Conservation (phyloP, 2,329 filamentous ascomycete genomes). For the Penicillium concentricum region DNA sequence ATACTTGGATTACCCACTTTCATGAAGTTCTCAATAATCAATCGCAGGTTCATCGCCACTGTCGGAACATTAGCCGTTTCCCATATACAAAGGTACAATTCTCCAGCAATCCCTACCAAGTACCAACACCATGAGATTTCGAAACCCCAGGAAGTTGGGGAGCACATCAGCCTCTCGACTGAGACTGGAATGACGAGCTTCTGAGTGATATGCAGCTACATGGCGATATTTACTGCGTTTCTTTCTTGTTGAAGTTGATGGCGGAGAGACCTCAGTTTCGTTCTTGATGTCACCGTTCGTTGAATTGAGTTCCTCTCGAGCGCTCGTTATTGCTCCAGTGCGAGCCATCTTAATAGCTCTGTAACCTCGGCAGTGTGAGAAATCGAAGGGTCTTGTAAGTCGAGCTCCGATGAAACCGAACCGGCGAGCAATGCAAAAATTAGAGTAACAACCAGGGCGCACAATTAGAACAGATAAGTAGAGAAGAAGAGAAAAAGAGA, state of each 20-base stretch:
- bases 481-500: not conserved
- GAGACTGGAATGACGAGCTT: constrained; percentile 71
- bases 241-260: not conserved
- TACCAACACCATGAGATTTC: constrained; percentile 94
- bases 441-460: not conserved
- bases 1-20: constrained; percentile 58
- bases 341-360: constrained; percentile 12
- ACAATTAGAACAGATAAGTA: not conserved
- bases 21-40: constrained; percentile 96
- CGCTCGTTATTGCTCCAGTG: constrained; percentile 16
- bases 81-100: not conserved
- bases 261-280: not conserved
- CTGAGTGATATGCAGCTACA: constrained; percentile 79
- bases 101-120: constrained; percentile 57
- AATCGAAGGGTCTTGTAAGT: not conserved
- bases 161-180: constrained; percentile 74
- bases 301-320: constrained; percentile 8
- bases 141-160: constrained; percentile 88
- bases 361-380: constrained; percentile 1
- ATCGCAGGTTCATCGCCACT: constrained; percentile 89
- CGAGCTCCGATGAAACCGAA: constrained; percentile 1
- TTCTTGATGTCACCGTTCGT: constrained; percentile 10
- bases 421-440: not conserved
- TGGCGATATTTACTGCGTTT: constrained; percentile 76
- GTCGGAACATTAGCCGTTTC: constrained; percentile 4